Evolutionary conservation across 768 basidiomycete genomes (phyloP), one percentile per base, ranked within the genome.

Genomic region (Boletus tomentosulus): DNA sequence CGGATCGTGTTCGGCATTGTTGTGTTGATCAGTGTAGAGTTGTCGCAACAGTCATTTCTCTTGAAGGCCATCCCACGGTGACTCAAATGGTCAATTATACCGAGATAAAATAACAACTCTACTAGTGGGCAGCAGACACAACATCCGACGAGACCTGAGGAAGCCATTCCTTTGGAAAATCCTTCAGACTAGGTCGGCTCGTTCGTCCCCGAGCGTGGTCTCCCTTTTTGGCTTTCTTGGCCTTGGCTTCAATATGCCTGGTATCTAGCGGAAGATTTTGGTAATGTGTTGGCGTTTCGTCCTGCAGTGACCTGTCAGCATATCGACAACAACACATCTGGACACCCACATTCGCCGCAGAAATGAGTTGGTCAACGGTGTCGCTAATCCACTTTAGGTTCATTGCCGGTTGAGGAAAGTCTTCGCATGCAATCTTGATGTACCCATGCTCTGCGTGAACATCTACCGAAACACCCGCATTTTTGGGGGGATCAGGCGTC

Each of bases 311-410:
- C 53, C 46, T 56, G 55, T 66, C 39, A 62, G 55, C 24, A 34
- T 48, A 43, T 57, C 43, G 52, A 33, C 28, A 55, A 58, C 25
- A 43, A 33, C 11, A 42, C 35, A 12, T 38, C 39, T 46, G 39
- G 41, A 48, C 22, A 80, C 92, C 61, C 65, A 97, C 96, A 68
- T 94, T 92, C 10, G 94, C 91, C 62, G 86, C 86, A n/a, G 70
- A 71, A 57, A 98, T 68, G 41, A 99, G 72, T 60, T 79, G 74
- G 64, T 94, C 89, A 51, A 99, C 70, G 15, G 83, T 79, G 66
- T 98, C 95, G 59, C 87, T 89, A 38, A 89, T 91, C 89, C 92
- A 96, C 70, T 95, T 96, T 62, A 96, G 75, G 71, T 99, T 99
- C 89, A 90, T 87, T 27, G 83, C 77, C 2, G 85, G 81, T 59